A percentile compares a stretch with the other conserved stretches of the same genome.
These are phyloP conservation scores for Theileria sp. DNA, from an alignment of 169 alveolate species.

Conservation along the genomic window DNA sequence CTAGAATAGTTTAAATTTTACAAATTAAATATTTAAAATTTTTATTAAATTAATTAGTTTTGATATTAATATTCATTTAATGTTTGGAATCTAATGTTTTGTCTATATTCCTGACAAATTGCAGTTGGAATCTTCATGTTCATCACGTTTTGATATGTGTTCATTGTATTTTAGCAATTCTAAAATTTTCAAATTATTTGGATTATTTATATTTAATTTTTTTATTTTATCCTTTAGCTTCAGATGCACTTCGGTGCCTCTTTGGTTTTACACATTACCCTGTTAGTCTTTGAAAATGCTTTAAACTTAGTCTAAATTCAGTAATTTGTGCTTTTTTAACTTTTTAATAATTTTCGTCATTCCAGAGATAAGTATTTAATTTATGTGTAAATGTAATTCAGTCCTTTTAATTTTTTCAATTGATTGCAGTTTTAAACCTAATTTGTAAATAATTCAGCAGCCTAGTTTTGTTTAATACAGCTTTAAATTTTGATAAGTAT, in stretches of 20 bases:
- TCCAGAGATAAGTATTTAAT: not conserved
- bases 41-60: not conserved
- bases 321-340: not conserved
- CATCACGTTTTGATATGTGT: not conserved
- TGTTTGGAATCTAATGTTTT: not conserved
- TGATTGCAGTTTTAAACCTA: not conserved
- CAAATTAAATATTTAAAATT: not conserved
- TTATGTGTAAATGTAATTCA: not conserved
- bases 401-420: not conserved
- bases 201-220: too few relatives aligned
- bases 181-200: too few relatives aligned
- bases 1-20: not conserved
- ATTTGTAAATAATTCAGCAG: not conserved
- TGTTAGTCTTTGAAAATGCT: not conserved
- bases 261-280: not conserved
- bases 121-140: not conserved
- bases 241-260: slow-evolving; percentile 34
- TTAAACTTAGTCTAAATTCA: not conserved
- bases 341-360: not conserved
- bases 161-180: not conserved
- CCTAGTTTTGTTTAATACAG: not conserved
- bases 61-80: not conserved
- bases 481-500: not conserved
- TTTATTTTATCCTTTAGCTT: not conserved
- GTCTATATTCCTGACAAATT: not conserved